A percentile compares a stretch with the other conserved stretches of the same genome.
Evolutionary conservation across 768 basidiomycete species (phyloP).

Genomic region (Rhodotorula kratochvilovae): DNA sequence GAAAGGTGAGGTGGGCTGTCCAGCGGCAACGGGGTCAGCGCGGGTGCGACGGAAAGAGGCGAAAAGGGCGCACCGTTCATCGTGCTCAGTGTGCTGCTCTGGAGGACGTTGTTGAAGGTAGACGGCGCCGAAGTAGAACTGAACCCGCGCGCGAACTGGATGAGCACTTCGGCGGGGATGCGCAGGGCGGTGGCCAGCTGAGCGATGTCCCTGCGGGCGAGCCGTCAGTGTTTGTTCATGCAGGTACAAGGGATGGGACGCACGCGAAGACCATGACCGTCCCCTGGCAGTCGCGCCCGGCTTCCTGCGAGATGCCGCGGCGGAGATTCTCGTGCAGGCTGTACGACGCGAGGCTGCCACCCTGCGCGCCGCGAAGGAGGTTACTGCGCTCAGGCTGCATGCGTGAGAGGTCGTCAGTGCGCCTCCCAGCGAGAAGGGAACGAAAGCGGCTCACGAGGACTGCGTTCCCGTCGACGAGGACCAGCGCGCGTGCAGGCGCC

Average conservation of each 20-base stretch:
- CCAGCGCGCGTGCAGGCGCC: neutral
- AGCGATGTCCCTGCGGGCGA: neutral
- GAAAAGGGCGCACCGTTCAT: neutral
- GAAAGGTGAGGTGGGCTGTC: conserved; percentile 14
- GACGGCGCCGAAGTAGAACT: conserved; percentile 1
- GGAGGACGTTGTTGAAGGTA: conserved; percentile 1
- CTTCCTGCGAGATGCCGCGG: conserved; percentile 1
- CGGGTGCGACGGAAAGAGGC: rapidly evolving
- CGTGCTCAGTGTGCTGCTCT: neutral
- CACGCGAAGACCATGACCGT: conserved; percentile 4
- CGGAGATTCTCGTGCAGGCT: conserved; percentile 3
- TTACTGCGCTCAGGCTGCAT: conserved; percentile 6
- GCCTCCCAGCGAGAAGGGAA: neutral
- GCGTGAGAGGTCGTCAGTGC: neutral
- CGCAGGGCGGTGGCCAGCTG: neutral
- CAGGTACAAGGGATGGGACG: neutral
- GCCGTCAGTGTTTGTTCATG: neutral
- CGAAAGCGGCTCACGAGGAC: conserved; percentile 4
- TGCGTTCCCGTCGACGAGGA: conserved; percentile 9
- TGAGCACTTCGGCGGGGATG: neutral
- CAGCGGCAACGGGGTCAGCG: neutral
- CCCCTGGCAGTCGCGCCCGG: neutral
- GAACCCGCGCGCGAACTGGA: conserved; percentile 16
- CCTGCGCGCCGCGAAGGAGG: conserved; percentile 1
- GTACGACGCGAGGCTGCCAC: conserved; percentile 9